Evolutionary conservation across 2,329 filamentous ascomycete species (phyloP).

Genomic region (Nectriaceae sp.): DNA sequence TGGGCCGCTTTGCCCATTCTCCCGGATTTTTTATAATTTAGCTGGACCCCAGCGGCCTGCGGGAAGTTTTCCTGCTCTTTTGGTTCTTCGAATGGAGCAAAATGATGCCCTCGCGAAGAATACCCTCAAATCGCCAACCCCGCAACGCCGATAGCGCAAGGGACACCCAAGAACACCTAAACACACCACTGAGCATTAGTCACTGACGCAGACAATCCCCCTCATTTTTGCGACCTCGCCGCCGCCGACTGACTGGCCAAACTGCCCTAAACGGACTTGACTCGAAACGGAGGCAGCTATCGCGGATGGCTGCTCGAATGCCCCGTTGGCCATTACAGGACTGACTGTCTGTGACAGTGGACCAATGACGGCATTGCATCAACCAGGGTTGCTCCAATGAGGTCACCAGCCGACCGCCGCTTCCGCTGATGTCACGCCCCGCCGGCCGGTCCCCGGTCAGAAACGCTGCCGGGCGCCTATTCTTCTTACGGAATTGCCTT

Average conservation of each 20-base stretch:
- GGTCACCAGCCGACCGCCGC: slow-evolving; percentile 20
- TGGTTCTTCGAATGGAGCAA: no score
- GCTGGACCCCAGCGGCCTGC: background rate
- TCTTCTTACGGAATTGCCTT: background rate
- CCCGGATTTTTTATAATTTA: background rate
- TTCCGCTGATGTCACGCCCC: slow-evolving; percentile 26
- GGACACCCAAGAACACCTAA: no score
- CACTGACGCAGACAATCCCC: background rate
- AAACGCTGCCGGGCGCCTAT: background rate
- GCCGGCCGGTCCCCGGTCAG: slow-evolving; percentile 1
- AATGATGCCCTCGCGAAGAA: no score
- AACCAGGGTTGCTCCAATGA: slow-evolving; percentile 22
- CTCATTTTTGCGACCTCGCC: background rate
- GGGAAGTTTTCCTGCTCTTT: no score
- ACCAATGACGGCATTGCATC: slow-evolving; percentile 22
- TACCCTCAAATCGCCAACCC: no score
- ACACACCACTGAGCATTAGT: no score
- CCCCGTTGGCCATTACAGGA: background rate
- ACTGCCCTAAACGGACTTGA: background rate
- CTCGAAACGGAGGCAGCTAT: background rate
- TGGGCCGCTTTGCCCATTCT: no score
- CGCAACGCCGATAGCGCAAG: no score
- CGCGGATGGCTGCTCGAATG: background rate
- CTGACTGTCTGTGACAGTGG: no score
- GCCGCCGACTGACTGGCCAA: background rate